Base-by-base conservation (phyloP, 495 filamentous ascomycete genomes). In the Aspergillus nanangensis region DNA sequence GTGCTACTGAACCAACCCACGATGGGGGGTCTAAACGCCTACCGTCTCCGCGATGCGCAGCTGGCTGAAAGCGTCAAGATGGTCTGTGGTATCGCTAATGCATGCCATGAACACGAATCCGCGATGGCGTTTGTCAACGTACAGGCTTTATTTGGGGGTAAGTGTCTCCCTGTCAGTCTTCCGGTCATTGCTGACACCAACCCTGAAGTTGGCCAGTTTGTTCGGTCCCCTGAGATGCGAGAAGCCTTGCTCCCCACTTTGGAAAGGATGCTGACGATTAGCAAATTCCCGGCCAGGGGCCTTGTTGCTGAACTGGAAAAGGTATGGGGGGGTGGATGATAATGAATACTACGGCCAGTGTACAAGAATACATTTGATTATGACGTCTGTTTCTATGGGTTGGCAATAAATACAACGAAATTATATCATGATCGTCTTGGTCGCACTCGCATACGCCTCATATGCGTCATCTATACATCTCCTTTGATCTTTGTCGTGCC, bases 1-100 rank as follows among this genome's bases (percentile, higher is more conserved):
- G 59, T 62, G 4, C 46, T 59, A 11, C 51, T 62, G 22, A 50
- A 62, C 22, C 48, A 55, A 15, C 59, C 59, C 2, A 53, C 59
- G 4, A 52, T 51, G 9, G 59, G 59, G 0, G 53, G 59, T 5
- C 21, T 58, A 1, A 45, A 56, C 4, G 58, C 55, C 24, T 58
- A 56, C 22, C 21, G 50, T 8, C 14, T 18, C 1, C 39, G 39
- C 25, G 33, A 53, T n/a, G 48, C 44, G 17, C 39, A 40, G 20
- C 45, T 53, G 4, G 23, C 15, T 2, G 35, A 40, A 15, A 44
- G 39, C 24, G 45, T 53, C 20, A 47, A 41, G 14, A 44, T 37
- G 27, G 41, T 53, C n/a, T 53, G 50, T n/a, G 45, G 50, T 10
- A 53, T 53, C 31, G 50, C 50, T 11, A 47, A 40, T 20, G 45